Evolutionary conservation across 106 monocot species (phyloP), one percentile per base, ranked within the genome.

Genomic region (Posidonia australis): DNA sequence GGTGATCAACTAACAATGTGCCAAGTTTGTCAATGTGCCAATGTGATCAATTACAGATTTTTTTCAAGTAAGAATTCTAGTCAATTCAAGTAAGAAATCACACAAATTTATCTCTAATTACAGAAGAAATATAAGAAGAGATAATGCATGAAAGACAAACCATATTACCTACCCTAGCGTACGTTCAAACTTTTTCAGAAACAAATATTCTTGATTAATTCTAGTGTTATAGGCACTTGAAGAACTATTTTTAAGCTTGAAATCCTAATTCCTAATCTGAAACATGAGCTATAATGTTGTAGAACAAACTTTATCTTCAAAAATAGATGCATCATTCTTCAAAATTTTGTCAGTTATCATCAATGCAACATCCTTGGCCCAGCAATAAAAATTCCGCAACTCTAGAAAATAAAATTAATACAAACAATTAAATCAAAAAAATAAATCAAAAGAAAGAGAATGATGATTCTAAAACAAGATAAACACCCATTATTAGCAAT

Each of bases 221-320:
- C n/a, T n/a, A n/a, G n/a, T n/a, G n/a, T n/a, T n/a, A n/a, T n/a
- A n/a, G n/a, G n/a, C n/a, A n/a, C n/a, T n/a, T 64, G 60, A 10
- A 62, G 64, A 47, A 72, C 19, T 41, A 60, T 28, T 3, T 25
- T 5, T 47, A 9, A 70, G 63, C 47, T 72, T 82, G 76, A 96
- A 96, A 72, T 84, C 79, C 96, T 90, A 96, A 77, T 76, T 96
- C 74, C 90, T 67, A 71, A 96, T 87, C 62, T 96, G 83, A 66
- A 80, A 78, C 96, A 96, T 96, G 22, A 96, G 78, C 6, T 78
- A 74, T 55, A 96, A 70, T 48, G 96, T 84, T 59, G 78, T 76
- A 70, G 87, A 78, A 73, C 84, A 96, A 75, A 86, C 79, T 78
- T 78, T 90, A 24, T 82, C 82, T 72, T 90, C 87, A 30, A 78